Base-by-base conservation (phyloP, 352 stramenopile genomes). In the Phytophthora sojae region DNA sequence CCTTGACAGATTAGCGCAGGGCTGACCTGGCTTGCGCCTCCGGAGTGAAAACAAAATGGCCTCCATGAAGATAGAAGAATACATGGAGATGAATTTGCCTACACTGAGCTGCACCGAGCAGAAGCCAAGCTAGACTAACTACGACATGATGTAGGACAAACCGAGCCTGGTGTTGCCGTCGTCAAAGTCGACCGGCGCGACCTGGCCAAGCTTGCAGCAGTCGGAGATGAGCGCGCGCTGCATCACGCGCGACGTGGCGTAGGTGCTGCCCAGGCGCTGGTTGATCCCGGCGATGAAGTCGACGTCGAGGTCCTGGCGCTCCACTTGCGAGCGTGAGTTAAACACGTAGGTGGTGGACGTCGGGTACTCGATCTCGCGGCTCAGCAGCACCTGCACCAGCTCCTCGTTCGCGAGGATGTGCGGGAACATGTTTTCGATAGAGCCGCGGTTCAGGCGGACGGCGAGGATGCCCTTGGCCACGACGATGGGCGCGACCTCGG, bases 361-460 rank as follows among this genome's bases (percentile, higher is more conserved):
- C 55, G 81, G 73, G 64, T 92, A 92, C 26, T 79, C 65, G 26
- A 91, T 75, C 23, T 86, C 60, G 15, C 75, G 61, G 32, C 75
- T 79, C n/a, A 93, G 66, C 17, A 95, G 75, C 25, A 71, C 62
- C 72, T 91, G 80, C 35, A 88, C 76, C 19, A 93, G 65, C 58
- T 64, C 57, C 49, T 93, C 83, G 58, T 92, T 79, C 5, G 54
- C 45, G 1, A 94, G 37, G 14, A 91, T 75, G 57, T 90, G 72
- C 14, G 87, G 87, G 62, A 93, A 94, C 35, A 94, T 67, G n/a
- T 80, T 64, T 44, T 90, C 83, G 42, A 94, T 85, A 8, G 83
- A 89, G 15, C 57, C 47, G 50, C 82, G 83, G 60, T 75, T 91
- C 37, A 91, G 58, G 1, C 73, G 80, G 21, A 94, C 81, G 3